phyloP scores from a whole-genome alignment of 2,329 filamentous ascomycete genomes.

The Periconia digitata region DNA sequence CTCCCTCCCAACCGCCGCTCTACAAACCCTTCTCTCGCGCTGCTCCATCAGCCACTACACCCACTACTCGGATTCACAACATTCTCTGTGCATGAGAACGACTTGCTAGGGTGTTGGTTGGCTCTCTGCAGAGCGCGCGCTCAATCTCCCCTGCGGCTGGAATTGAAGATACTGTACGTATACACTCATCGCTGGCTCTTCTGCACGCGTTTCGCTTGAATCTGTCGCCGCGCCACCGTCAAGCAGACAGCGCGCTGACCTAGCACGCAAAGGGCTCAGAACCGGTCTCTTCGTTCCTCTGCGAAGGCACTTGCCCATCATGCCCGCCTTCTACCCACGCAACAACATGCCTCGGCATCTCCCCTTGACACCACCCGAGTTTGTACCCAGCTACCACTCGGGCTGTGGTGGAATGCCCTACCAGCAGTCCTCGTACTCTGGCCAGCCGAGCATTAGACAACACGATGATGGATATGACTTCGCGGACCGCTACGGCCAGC shows the following conservation, averaged over 20 bases:
- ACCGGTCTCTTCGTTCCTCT: slow-evolving; percentile 47
- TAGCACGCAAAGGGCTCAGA: slow-evolving; percentile 33
- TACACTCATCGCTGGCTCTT: too few species aligned
- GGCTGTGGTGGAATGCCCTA: slow-evolving; percentile 51
- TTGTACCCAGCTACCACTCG: slow-evolving; percentile 46
- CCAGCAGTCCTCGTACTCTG: slow-evolving; percentile 47
- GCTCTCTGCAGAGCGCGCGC: slow-evolving; percentile 39
- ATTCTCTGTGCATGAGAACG: slow-evolving; percentile 41
- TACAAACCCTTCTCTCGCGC: slow-evolving; percentile 20
- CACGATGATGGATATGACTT: slow-evolving; percentile 52
- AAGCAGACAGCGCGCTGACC: too few species aligned
- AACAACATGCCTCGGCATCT: slow-evolving; percentile 47
- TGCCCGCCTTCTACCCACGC: slow-evolving; percentile 55
- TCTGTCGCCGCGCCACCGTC: not conserved
- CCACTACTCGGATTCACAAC: slow-evolving; percentile 17
- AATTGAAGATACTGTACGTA: slow-evolving; percentile 45
- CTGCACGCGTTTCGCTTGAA: too few species aligned
- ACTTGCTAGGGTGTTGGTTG: slow-evolving; percentile 34
- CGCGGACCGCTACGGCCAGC: slow-evolving; percentile 50
- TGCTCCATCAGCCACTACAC: slow-evolving; percentile 14
- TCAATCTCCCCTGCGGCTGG: slow-evolving; percentile 33
- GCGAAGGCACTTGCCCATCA: slow-evolving; percentile 41
- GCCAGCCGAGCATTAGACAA: slow-evolving; percentile 43
- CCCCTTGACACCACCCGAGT: slow-evolving; percentile 54
- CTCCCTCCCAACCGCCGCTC: slow-evolving; percentile 23